phyloP scores from a whole-genome alignment of 768 basidiomycete genomes.

The Xanthoconium purpureum region DNA sequence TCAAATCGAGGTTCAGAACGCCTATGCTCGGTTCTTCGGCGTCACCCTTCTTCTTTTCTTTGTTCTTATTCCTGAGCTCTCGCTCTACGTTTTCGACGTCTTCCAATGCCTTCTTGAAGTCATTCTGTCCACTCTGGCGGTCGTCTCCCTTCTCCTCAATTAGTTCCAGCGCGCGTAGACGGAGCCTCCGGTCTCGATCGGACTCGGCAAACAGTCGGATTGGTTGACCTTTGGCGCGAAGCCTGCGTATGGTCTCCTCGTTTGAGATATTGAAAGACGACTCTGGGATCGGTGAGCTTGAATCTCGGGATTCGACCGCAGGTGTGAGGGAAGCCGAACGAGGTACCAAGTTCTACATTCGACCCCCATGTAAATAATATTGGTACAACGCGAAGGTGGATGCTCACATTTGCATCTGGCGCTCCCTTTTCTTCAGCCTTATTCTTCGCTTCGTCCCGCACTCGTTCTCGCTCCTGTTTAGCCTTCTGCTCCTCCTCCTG shows the following conservation, averaged over 20 bases:
- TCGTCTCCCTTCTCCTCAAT: conserved; percentile 88
- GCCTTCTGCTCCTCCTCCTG: conserved; percentile 42
- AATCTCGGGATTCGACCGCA: conserved; percentile 31
- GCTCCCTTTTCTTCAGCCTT: conserved; percentile 24
- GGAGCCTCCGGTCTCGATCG: conserved; percentile 88
- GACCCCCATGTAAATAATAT: conserved; percentile 39
- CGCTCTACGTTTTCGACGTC: conserved; percentile 81
- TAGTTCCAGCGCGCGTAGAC: conserved; percentile 89
- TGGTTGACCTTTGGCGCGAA: conserved; percentile 90
- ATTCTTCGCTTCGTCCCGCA: conserved; percentile 21
- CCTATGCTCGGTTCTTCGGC: conserved; percentile 48
- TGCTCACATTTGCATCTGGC: conserved; percentile 43
- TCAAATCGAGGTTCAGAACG: conserved; percentile 71
- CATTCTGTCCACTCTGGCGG: conserved; percentile 83
- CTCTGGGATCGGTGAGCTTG: conserved; percentile 39
- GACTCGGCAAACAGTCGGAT: conserved; percentile 93
- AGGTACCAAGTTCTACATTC: conserved; percentile 44
- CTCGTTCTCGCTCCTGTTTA: conserved; percentile 34
- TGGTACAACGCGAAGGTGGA: conserved; percentile 1
- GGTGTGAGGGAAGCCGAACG: conserved; percentile 42
- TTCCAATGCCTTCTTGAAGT: conserved; percentile 87
- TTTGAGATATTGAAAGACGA: conserved; percentile 84
- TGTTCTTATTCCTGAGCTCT: conserved; percentile 55
- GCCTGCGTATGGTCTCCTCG: conserved; percentile 84
- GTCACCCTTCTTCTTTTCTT: conserved; percentile 60